Percentiles rank a stretch among this genome's conserved stretches.
These are phyloP conservation scores for Alternaria sp. DNA, from an alignment of 2,329 filamentous ascomycete genomes.

Conservation along the genomic window DNA sequence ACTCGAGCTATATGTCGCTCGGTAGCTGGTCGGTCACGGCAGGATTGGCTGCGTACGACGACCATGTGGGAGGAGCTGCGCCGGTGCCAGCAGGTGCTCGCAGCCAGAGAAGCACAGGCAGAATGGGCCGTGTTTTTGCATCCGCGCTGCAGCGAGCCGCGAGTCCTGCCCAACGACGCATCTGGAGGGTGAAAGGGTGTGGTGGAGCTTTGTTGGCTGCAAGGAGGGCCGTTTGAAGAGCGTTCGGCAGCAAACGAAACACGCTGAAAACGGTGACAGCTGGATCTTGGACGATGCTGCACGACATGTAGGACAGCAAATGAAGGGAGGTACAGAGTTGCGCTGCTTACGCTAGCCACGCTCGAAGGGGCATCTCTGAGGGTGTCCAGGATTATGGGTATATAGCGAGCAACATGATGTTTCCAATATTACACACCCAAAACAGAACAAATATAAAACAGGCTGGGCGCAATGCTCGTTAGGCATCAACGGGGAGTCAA, in stretches of 20 bases:
- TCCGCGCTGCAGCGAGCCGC: slow-evolving; percentile 31
- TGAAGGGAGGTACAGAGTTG: slow-evolving; percentile 10
- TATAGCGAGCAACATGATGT: slow-evolving; percentile 25
- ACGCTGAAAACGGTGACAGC: slow-evolving; percentile 21
- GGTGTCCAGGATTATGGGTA: slow-evolving; percentile 28
- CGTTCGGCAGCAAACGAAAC: slow-evolving; percentile 26
- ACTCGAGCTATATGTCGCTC: slow-evolving; percentile 15
- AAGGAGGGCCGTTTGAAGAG: slow-evolving; percentile 4
- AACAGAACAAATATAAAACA: slow-evolving; percentile 16
- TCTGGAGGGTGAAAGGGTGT: slow-evolving; percentile 14
- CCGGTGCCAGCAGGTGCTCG: slow-evolving; percentile 26
- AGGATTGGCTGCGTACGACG: slow-evolving; percentile 21
- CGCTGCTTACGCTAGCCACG: slow-evolving; percentile 17
- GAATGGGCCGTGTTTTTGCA: slow-evolving; percentile 29
- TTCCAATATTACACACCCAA: slow-evolving; percentile 14
- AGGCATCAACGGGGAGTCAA: slow-evolving; percentile 6
- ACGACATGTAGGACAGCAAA: slow-evolving; percentile 30
- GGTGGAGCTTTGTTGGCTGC: slow-evolving; percentile 14
- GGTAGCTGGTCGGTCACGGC: slow-evolving; percentile 28
- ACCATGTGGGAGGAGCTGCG: slow-evolving; percentile 28
- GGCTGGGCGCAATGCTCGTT: slow-evolving; percentile 8
- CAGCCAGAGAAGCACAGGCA: slow-evolving; percentile 21
- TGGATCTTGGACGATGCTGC: slow-evolving; percentile 9
- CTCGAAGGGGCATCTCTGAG: slow-evolving; percentile 4
- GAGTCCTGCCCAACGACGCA: slow-evolving; percentile 30